Conservation (phyloP, 164 flowering plant species). For the Litsea cubeba region DNA sequence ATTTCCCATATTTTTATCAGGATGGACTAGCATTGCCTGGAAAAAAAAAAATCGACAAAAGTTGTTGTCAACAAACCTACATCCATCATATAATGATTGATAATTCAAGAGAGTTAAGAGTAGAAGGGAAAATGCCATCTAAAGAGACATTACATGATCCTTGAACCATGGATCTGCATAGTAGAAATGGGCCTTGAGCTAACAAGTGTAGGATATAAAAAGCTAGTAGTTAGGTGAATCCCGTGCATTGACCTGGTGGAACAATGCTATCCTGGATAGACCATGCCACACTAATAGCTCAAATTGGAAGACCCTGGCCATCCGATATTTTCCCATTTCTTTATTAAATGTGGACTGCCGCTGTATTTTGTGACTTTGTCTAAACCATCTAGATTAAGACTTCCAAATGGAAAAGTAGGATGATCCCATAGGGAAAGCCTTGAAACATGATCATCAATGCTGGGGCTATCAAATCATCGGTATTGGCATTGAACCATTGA, state of each 20-base stretch:
- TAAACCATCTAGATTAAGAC: background rate
- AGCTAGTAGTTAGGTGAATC: background rate
- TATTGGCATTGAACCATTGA: background rate
- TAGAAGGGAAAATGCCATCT: background rate
- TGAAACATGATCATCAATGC: background rate
- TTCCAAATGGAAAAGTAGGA: background rate
- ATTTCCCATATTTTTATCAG: constrained; percentile 98
- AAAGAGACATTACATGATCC: background rate
- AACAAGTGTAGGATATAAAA: background rate
- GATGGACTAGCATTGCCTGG: constrained; percentile 99
- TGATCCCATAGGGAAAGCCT: too few relatives aligned
- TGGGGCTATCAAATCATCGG: background rate
- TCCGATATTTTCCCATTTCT: background rate
- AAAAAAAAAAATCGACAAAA: constrained; percentile 6
- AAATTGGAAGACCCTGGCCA: background rate
- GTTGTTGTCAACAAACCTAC: background rate
- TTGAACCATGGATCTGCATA: background rate
- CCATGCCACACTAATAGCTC: background rate
- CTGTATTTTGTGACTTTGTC: background rate
- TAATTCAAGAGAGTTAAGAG: background rate
- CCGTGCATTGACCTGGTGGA: background rate
- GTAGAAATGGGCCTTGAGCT: background rate
- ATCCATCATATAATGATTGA: background rate
- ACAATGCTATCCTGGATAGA: background rate
- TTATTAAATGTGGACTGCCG: background rate